Percentiles rank a stretch among this genome's conserved stretches.
Conservation (phyloP, 2,329 filamentous ascomycete genomes). For the Teratosphaeria zuluensis region DNA sequence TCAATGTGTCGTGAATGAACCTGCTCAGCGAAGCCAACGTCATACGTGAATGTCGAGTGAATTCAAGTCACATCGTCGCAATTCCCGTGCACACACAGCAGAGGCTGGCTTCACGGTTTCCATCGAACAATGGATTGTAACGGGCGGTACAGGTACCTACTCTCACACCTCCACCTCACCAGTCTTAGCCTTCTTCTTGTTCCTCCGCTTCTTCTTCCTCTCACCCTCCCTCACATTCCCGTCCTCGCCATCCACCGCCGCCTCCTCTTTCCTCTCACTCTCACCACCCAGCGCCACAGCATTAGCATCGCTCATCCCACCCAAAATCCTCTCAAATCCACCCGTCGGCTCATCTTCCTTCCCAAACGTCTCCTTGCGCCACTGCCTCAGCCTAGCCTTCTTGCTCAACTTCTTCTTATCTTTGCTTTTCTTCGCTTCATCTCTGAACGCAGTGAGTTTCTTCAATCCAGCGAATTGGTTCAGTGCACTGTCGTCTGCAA, state of each 20-base stretch:
- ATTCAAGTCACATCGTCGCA: background rate
- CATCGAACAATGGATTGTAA: background rate
- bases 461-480: conserved; percentile 91
- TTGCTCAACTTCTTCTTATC: conserved; percentile 86
- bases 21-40: background rate
- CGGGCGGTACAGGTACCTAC: background rate
- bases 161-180: background rate
- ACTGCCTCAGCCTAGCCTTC: conserved; percentile 82
- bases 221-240: background rate
- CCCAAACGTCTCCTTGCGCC: conserved; percentile 63
- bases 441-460: conserved; percentile 84
- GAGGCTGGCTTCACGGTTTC: background rate
- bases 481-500: conserved; percentile 73
- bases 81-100: background rate
- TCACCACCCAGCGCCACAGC: background rate
- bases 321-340: conserved; percentile 28
- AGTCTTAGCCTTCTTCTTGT: background rate
- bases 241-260: background rate
- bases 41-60: background rate
- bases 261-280: background rate
- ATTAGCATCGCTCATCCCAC: conserved; percentile 12
- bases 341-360: conserved; percentile 39
- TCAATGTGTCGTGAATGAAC: background rate
- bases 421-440: conserved; percentile 76
- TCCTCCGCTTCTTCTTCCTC: background rate